Evolutionary conservation across 163 green algal species (phyloP), one percentile per base, ranked within the genome.

Genomic region (Prototheca wickerhamii): DNA sequence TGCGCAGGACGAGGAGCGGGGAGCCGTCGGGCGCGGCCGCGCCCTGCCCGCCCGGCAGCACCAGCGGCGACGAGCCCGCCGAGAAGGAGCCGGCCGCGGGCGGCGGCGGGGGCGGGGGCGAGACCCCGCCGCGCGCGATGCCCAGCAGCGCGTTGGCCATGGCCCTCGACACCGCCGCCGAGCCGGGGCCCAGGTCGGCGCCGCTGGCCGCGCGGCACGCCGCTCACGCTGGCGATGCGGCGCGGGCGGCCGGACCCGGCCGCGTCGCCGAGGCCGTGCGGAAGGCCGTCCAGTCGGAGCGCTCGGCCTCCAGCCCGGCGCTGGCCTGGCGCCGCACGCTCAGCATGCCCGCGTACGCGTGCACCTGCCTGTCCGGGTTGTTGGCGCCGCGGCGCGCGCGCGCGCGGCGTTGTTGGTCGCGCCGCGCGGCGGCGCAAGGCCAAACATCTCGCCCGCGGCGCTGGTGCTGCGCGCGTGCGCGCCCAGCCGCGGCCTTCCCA

Each of bases 261-360:
- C n/a, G n/a, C n/a, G n/a, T n/a, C n/a, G n/a, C n/a, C n/a, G n/a
- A 33, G 35, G 7, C n/a, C 29, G 29, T 5, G 28, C 29, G 3
- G 30, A 37, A 40, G 53, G 20, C 53, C 10, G 12, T n/a, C n/a
- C n/a, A n/a, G n/a, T n/a, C 40, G 12, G 12, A 23, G 40, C 40
- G 42, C 42, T 40, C 8, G 18, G 63, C n/a, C 1, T 63, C 54
- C 21, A 58, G 26, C 4, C 43, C 32, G 15, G 21, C 33, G 6
- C 32, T 58, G 26, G 26, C 32, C 4, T 37, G 58, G 4, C 37
- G 52, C 55, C 60, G 61, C 21, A 72, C 3, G 42, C 60, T 68
- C 2, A 73, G 60, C 60, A 73, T 55, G 60, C 67, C 60, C 42
- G 67, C 62, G 60, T 73, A 73, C 52, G 35, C 67, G 33, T 73